Conservation (phyloP, 2,329 filamentous ascomycete species). For the Aureobasidium sp. region DNA sequence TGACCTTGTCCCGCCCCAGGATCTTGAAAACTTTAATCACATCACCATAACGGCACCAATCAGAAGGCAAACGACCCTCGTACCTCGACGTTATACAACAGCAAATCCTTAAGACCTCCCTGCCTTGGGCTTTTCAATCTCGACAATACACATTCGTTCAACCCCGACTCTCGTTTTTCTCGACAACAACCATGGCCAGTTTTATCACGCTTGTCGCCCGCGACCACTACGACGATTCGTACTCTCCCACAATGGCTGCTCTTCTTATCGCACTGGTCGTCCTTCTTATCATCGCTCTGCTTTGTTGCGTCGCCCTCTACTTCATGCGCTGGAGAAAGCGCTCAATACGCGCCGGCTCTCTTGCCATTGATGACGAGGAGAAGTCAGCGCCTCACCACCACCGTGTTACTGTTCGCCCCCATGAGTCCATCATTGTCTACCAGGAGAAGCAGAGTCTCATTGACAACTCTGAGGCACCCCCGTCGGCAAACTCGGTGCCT, state of each 20-base stretch:
- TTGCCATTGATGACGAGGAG: slow-evolving; percentile 66
- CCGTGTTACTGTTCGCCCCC: slow-evolving; percentile 48
- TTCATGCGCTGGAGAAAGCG: slow-evolving; percentile 62
- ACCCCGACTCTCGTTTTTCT: neutral
- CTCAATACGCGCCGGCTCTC: slow-evolving; percentile 41
- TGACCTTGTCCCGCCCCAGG: slow-evolving; percentile 1
- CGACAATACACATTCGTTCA: slow-evolving; percentile 6
- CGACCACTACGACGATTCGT: slow-evolving; percentile 39
- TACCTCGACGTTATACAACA: neutral
- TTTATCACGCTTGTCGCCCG: slow-evolving; percentile 46
- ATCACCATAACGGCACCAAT: slow-evolving; percentile 5
- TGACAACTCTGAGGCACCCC: slow-evolving; percentile 65
- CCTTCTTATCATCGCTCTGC: slow-evolving; percentile 65
- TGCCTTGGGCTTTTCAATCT: neutral
- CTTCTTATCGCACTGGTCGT: slow-evolving; percentile 74
- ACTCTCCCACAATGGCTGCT: slow-evolving; percentile 60
- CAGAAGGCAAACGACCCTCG: neutral
- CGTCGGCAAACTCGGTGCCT: slow-evolving; percentile 73
- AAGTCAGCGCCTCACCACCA: slow-evolving; percentile 40
- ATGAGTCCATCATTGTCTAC: slow-evolving; percentile 68
- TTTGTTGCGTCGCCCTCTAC: slow-evolving; percentile 61
- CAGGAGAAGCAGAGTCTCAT: slow-evolving; percentile 75
- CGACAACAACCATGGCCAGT: slow-evolving; percentile 25
- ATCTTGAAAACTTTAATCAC: slow-evolving; percentile 6
- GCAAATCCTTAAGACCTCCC: slow-evolving; percentile 6